Base-by-base conservation (phyloP, 768 basidiomycete genomes). In the Auriscalpium vulgare region DNA sequence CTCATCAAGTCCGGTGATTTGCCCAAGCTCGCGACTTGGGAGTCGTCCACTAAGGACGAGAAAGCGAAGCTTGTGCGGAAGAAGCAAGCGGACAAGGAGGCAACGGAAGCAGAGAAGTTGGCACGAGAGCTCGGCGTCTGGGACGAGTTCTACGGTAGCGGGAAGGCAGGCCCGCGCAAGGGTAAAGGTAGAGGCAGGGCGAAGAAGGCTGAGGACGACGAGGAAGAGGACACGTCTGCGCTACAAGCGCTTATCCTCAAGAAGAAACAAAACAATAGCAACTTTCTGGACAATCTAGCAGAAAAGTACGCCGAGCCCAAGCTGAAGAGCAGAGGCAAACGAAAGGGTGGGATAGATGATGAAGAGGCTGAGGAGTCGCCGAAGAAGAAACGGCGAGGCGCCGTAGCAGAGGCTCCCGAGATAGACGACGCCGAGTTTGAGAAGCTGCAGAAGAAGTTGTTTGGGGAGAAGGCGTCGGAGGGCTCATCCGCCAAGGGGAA, bases 51-150 rank as follows among this genome's bases (percentile, higher is more conserved):
- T 37, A 87, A 82, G 66, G 93, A 97, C 66, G 82, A 88, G 69
- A 91, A 90, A 70, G 84, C 84, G 5, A 83, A 78, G 61, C 78
- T 86, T 60, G 79, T 83, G 17, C 78, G 94, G 46, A 79, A 78
- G 73, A 91, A 88, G 69, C 79, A 81, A 63, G 80, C 83, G 1
- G 76, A 84, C 59, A 87, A 85, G 67, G 93, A 95, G 68, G 91
- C 90, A 2, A 73, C 74, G 54, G 91, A 95, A 63, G 94, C 94
- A 4, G 94, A 91, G 69, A 75, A 80, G 17, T 72, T 86, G 44
- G 94, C 94, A 6, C 90, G 84, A 62, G 90, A 91, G 59, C 71
- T 97, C 14, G 94, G 93, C 2, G 88, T 97, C 10, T 95, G 92
- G 91, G 93, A 97, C 55, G 91, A 93, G 62, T 93, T 93, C 63